Conservation (phyloP, 1,284 basidiomycete genomes). For the Tilletia horrida region DNA sequence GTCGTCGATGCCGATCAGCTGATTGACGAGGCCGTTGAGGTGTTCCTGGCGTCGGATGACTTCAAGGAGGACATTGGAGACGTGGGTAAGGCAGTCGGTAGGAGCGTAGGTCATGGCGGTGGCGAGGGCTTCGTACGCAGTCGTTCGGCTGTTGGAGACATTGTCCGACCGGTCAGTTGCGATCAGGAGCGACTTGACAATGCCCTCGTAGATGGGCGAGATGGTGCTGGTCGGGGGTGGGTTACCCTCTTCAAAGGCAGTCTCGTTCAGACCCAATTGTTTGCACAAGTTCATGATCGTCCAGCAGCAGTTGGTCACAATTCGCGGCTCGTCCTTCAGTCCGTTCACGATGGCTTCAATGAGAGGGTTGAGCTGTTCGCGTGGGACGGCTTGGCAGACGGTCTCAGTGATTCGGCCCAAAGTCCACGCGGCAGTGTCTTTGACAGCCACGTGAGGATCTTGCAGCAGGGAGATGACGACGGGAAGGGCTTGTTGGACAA, state of each 20-base stretch:
- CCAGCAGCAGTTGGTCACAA: constrained; percentile 93
- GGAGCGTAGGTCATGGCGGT: constrained; percentile 79
- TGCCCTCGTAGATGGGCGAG: constrained; percentile 81
- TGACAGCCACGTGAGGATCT: constrained; percentile 79
- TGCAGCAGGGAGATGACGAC: constrained; percentile 93
- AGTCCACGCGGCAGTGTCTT: constrained; percentile 97
- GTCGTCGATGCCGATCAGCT: constrained; percentile 92
- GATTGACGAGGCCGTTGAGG: constrained; percentile 67
- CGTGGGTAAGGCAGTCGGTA: constrained; percentile 73
- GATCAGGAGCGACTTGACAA: constrained; percentile 42
- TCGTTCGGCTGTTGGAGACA: constrained; percentile 87
- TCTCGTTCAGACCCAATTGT: constrained; percentile 44
- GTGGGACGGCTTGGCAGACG: constrained; percentile 79
- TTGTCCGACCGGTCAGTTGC: constrained; percentile 67
- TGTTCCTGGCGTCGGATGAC: constrained; percentile 86
- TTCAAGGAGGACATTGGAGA: constrained; percentile 76
- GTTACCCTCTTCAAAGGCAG: constrained; percentile 59
- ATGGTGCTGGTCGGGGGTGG: constrained; percentile 62
- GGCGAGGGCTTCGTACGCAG: constrained; percentile 92
- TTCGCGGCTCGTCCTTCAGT: constrained; percentile 76
- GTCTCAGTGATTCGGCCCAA: constrained; percentile 91
- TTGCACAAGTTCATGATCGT: constrained; percentile 80
- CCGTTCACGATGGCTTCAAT: constrained; percentile 79
- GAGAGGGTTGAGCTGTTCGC: constrained; percentile 82
- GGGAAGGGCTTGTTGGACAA: constrained; percentile 90